Evolutionary conservation across 306 rosid species (phyloP).

Genomic region (Vigna hirtella): DNA sequence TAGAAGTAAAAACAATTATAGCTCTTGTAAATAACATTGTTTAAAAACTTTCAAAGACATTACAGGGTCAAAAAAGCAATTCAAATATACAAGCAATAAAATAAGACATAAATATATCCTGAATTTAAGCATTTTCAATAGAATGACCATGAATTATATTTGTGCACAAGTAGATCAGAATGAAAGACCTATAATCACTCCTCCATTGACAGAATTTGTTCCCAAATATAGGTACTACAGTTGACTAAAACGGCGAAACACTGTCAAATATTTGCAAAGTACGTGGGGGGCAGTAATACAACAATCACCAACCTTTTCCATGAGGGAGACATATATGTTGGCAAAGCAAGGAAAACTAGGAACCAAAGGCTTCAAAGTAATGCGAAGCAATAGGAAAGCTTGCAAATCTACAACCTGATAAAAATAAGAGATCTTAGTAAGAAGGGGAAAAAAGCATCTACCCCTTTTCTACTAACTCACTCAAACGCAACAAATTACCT

Average conservation of each 20-base stretch:
- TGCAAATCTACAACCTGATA: conserved; percentile 83
- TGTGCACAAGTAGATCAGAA: conserved; percentile 19
- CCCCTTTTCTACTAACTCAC: not conserved
- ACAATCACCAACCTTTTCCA: conserved; percentile 85
- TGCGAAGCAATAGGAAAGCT: conserved; percentile 78
- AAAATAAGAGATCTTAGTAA: conserved; percentile 37
- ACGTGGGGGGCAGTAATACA: not conserved
- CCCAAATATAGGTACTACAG: too few species aligned
- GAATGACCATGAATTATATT: not conserved
- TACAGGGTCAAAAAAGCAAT: not conserved
- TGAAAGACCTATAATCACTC: not conserved
- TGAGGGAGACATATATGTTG: conserved; percentile 77
- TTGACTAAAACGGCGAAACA: too few species aligned
- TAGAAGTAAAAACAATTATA: not conserved
- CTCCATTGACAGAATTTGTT: too few species aligned
- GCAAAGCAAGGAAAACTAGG: conserved; percentile 98
- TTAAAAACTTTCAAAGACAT: not conserved
- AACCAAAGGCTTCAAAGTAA: conserved; percentile 94
- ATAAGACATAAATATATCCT: not conserved
- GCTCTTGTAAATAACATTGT: not conserved
- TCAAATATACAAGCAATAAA: not conserved
- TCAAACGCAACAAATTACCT: conserved; percentile 52
- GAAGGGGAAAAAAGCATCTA: conserved; percentile 3
- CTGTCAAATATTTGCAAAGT: too few species aligned
- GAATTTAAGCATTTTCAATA: conserved; percentile 6